Evolutionary conservation across 441 rosid species (phyloP), one percentile per base, ranked within the genome.

Genomic region (Croton setiger): DNA sequence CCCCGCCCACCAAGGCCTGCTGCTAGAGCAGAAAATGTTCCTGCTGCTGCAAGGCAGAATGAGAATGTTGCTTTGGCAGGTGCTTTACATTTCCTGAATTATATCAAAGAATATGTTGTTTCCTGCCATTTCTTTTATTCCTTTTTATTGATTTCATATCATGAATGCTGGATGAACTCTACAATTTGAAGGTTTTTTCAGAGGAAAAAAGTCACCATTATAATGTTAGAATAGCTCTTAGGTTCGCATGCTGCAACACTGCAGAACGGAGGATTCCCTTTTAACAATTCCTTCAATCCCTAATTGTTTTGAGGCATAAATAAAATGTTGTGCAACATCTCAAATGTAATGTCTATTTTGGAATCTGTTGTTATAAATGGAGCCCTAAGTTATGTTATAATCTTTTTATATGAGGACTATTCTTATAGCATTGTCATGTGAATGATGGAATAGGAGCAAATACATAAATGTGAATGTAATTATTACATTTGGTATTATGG

Each of bases 1-100:
- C 96, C 97, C 69, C 85, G 57, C 58, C 93, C 83, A 58, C 90
- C 85, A 1, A 80, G 90, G 81, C 88, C 96, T 33, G 95, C 86
- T 70, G 82, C 51, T 0, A 78, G 89, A 72, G 91, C 85, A 67
- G 97, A 88, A 71, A 87, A 87, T 81, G 86, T 59, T 67, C 84
- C 85, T 5, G 87, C 82, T 76, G 96, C 85, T 72, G 90, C 77
- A 45, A 57, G 93, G 69, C 97, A 79, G 74, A 83, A 91, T 31
- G 90, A 82, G 72, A 79, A 84, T 73, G 88, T 71, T 63, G 82
- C 72, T 54, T 54, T 83, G 67, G 85, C 86, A 6, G 97, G 98
- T 94, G 68, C 53, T 39, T 75, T 74, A 64, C 57, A 33, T 66
- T 80, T 58, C 49, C 66, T 67, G 77, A 43, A 43, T 68, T 11